These are phyloP conservation scores for Elsinoe australis DNA, from an alignment of 2,329 filamentous ascomycete genomes.

Conservation along the genomic window DNA sequence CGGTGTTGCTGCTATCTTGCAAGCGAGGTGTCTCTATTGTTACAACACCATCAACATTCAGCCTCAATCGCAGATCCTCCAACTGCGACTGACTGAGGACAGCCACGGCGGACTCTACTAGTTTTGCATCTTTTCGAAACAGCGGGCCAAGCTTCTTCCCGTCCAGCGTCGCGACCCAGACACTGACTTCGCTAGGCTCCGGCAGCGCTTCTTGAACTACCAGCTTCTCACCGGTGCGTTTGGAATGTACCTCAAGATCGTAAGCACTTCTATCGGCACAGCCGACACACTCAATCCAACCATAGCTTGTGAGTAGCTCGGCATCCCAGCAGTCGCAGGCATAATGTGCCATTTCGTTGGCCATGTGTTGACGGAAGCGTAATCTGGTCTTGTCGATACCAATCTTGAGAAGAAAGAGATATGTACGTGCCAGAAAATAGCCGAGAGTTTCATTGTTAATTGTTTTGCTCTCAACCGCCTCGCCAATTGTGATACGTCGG, in stretches of 20 bases:
- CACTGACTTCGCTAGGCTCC: slow-evolving; percentile 70
- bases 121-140: slow-evolving; percentile 90
- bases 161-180: slow-evolving; percentile 80
- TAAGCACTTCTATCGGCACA: slow-evolving; percentile 95
- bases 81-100: slow-evolving; percentile 71
- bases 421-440: slow-evolving; percentile 92
- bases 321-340: slow-evolving; percentile 97
- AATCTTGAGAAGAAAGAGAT: slow-evolving; percentile 80
- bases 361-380: slow-evolving; percentile 96
- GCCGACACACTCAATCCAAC: slow-evolving; percentile 97
- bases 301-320: slow-evolving; percentile 80
- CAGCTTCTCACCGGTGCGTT: slow-evolving; percentile 81
- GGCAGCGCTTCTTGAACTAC: slow-evolving; percentile 75
- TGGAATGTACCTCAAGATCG: slow-evolving; percentile 83
- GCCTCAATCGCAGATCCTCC: slow-evolving; percentile 67
- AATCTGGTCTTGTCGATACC: slow-evolving; percentile 82
- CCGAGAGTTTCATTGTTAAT: slow-evolving; percentile 97
- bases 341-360: slow-evolving; percentile 85
- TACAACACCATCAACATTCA: slow-evolving; percentile 67
- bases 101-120: slow-evolving; percentile 73
- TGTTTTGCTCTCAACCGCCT: slow-evolving; percentile 72
- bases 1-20: slow-evolving; percentile 65
- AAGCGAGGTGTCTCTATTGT: slow-evolving; percentile 63
- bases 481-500: slow-evolving; percentile 66
- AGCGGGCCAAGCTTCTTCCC: slow-evolving; percentile 93